These are phyloP conservation scores for Letharia lupina DNA, from an alignment of 495 filamentous ascomycete genomes.

Conservation along the genomic window DNA sequence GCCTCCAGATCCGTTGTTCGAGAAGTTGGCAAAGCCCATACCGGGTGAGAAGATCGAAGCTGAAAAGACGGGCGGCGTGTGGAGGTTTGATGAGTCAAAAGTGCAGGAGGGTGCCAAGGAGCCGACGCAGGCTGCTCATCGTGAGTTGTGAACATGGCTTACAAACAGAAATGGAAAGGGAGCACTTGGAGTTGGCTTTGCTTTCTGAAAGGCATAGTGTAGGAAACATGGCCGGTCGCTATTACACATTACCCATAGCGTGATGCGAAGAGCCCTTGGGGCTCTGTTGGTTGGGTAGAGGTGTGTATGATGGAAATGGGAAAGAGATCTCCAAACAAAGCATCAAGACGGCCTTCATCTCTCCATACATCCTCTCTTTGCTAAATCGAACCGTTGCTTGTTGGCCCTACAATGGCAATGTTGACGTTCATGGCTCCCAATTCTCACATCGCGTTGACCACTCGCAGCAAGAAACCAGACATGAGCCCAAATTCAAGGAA, in stretches of 20 bases:
- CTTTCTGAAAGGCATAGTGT: not conserved
- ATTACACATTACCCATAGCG: not conserved
- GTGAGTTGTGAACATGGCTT: not conserved
- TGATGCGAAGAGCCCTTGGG: not conserved
- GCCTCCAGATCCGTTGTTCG: slow-evolving; percentile 47
- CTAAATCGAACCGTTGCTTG: not conserved
- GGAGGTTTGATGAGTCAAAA: slow-evolving; percentile 66
- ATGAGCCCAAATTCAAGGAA: too few species aligned
- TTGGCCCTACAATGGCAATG: not conserved
- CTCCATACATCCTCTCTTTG: not conserved
- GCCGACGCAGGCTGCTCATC: slow-evolving; percentile 6
- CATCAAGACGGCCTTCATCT: not conserved
- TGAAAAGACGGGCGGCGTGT: slow-evolving; percentile 81
- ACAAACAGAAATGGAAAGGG: not conserved
- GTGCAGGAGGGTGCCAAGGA: slow-evolving; percentile 30
- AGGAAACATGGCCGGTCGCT: not conserved
- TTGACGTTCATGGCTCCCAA: not conserved
- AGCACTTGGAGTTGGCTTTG: not conserved
- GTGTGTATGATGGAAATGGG: not conserved
- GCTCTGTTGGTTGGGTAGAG: not conserved
- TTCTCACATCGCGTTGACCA: too few species aligned
- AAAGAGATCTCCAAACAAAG: not conserved
- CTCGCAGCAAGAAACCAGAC: too few species aligned
- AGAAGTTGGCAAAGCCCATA: slow-evolving; percentile 47
- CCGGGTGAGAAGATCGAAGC: slow-evolving; percentile 56